phyloP scores from a whole-genome alignment of 139 green algal genomes.

The Asterochloris erici region DNA sequence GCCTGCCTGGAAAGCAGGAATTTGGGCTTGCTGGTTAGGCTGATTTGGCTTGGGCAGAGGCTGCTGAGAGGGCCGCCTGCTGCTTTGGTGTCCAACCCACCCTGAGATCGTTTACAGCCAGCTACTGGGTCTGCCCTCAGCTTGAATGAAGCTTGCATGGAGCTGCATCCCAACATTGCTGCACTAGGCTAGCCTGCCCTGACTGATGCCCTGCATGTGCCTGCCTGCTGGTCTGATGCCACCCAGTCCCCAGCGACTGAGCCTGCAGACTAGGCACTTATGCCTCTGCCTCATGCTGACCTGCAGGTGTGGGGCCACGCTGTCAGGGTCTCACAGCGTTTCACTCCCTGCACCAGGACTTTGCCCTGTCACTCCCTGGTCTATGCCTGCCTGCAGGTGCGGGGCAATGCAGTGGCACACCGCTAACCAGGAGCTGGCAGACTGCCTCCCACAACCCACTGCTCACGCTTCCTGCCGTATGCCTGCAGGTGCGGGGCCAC shows the following conservation, averaged over 20 bases:
- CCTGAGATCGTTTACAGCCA: too few relatives aligned
- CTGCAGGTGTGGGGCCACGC: not conserved
- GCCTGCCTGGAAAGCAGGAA: too few relatives aligned
- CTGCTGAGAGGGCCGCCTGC: too few relatives aligned
- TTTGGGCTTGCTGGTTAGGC: too few relatives aligned
- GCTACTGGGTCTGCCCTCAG: too few relatives aligned
- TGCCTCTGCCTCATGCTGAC: not conserved
- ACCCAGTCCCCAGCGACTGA: not conserved
- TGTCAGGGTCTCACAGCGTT: too few relatives aligned
- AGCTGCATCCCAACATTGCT: too few relatives aligned
- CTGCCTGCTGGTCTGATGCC: not conserved
- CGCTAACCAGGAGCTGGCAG: not conserved
- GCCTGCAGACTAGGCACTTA: not conserved
- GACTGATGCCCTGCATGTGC: not conserved
- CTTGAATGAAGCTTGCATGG: too few relatives aligned
- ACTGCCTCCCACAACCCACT: not conserved
- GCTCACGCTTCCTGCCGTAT: not conserved
- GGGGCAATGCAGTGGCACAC: not conserved
- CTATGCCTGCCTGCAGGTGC: not conserved
- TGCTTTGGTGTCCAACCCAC: too few relatives aligned
- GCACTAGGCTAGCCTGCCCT: not conserved
- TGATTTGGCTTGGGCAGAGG: too few relatives aligned
- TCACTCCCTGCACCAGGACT: not conserved
- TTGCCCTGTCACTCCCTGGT: not conserved
- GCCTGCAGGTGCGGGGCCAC: constrained; percentile 58